phyloP scores from a whole-genome alignment of 345 rosid genomes.

The Populus euphratica region DNA sequence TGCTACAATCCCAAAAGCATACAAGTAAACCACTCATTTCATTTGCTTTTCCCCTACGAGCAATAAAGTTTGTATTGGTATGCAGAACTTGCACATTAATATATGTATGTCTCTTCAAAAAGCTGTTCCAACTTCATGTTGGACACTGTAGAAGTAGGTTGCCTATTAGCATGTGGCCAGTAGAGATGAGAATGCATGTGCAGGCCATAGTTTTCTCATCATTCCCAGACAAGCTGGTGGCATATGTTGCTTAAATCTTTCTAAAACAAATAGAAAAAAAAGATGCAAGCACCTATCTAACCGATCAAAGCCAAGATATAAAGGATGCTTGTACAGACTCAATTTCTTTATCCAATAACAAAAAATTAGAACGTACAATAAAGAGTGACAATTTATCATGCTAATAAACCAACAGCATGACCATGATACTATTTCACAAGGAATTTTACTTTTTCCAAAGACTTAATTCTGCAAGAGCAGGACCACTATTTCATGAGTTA shows the following conservation, averaged over 20 bases:
- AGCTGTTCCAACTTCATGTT: neutral
- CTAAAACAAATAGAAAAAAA: neutral
- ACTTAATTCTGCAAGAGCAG: neutral
- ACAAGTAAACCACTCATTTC: neutral
- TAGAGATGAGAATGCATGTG: no score
- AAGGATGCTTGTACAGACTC: neutral
- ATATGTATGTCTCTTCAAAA: neutral
- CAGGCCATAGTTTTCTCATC: neutral
- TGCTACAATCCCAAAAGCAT: neutral
- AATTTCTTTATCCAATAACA: neutral
- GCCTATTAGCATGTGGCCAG: no score
- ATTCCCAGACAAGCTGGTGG: neutral
- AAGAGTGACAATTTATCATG: neutral
- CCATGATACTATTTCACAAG: neutral
- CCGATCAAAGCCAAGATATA: neutral
- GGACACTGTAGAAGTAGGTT: no score
- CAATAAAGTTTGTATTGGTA: no score
- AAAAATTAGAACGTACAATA: neutral
- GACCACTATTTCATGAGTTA: neutral
- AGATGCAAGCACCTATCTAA: neutral
- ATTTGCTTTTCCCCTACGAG: no score
- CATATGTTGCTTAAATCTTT: neutral
- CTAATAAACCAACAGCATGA: neutral
- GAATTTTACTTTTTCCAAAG: neutral
- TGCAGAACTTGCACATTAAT: no score